Base-by-base conservation (phyloP, 2,329 filamentous ascomycete species). In the Xylaria sp. region DNA sequence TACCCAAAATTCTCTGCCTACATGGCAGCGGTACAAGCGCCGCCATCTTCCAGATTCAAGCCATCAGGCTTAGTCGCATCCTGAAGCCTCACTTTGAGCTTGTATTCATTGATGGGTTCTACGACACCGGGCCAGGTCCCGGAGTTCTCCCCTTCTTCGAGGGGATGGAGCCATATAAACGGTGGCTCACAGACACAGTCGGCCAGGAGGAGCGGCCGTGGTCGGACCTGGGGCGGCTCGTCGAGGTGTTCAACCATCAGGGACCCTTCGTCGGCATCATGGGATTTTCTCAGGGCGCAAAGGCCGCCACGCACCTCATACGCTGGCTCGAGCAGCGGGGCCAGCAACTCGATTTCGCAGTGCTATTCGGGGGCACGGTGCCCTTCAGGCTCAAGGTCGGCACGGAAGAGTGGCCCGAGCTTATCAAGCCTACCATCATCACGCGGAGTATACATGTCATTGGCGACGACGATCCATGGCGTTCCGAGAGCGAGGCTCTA, bases 131-230 rank as follows among this genome's bases (percentile, higher is more conserved):
- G 13, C 68, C 72, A 0, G 72, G 72, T 0, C 72, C 72, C 2
- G 72, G 70, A 1, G 70, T 73, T 7, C 66, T 73, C 18, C 72
- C 72, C 5, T 70, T 73, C 57, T 73, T 73, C 37, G 72, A 70
- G 41, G 72, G 69, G 18, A 73, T 73, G 72, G 70, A 68, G 37
- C 67, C 67, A 12, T 73, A 73, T 31, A 66, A 71, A 25, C 63
- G 65, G n/a, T 73, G 72, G 72, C 65, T 73, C 41, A 57, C 61
- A 15, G 69, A 70, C 62, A 60, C 23, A 44, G 62, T 51, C 41
- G 69, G 58, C 3, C 46, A 66, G 7, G 67, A 67, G 18, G 61
- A 69, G 52, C 25, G 18, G 10, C 63, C 67, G n/a, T 69, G 67
- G 69, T 10, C 57, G 20, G 69, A 65, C 13, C 66, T 70, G 1